Evolutionary conservation across 1,284 basidiomycete genomes (phyloP).

Genomic region (Sphaerobolus stellatus): DNA sequence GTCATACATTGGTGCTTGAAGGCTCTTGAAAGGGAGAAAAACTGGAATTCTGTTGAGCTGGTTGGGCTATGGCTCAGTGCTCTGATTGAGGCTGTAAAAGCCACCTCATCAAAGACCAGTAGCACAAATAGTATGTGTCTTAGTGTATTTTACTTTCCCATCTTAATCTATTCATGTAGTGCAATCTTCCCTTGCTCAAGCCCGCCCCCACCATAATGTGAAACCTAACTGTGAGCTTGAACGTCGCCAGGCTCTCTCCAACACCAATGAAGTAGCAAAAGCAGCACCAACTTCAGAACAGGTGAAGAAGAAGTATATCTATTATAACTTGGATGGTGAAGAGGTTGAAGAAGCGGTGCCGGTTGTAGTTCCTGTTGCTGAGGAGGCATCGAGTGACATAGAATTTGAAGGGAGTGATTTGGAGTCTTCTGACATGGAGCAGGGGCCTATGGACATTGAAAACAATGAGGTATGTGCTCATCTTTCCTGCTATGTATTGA

Average conservation of each 20-base stretch:
- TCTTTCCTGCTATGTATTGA: too few relatives aligned
- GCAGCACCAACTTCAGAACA: neutral
- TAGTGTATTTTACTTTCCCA: neutral
- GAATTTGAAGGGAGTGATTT: too few relatives aligned
- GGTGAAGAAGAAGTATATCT: too few relatives aligned
- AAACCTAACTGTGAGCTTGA: neutral
- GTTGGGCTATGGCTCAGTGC: neutral
- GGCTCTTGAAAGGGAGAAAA: neutral
- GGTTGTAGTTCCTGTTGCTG: too few relatives aligned
- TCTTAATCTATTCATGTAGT: neutral
- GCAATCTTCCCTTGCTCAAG: too few relatives aligned
- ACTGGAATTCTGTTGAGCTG: neutral
- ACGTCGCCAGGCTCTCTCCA: neutral
- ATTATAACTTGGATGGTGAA: too few relatives aligned
- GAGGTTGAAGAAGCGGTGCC: too few relatives aligned
- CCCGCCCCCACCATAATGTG: too few relatives aligned
- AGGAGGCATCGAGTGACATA: too few relatives aligned
- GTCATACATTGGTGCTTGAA: neutral
- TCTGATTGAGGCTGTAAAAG: neutral
- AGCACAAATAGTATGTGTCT: neutral
- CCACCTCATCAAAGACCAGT: neutral
- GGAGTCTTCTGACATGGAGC: too few relatives aligned
- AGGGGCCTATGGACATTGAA: too few relatives aligned
- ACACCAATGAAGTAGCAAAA: neutral
- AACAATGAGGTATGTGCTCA: too few relatives aligned